These are phyloP conservation scores for Saccharata proteae DNA, from an alignment of 2,329 filamentous ascomycete species.

Conservation along the genomic window DNA sequence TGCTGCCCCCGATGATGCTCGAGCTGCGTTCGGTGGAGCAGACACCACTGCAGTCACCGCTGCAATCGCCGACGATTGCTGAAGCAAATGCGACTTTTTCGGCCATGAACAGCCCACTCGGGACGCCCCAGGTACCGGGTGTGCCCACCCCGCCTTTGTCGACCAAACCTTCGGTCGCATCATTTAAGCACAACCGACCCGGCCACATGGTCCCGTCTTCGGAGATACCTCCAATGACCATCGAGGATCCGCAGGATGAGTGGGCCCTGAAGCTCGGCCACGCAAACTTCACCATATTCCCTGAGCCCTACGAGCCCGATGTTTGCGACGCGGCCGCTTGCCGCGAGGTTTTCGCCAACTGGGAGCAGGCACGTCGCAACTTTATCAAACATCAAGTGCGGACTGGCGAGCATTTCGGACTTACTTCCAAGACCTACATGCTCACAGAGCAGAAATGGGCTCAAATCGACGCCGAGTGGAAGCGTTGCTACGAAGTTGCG, in stretches of 20 bases:
- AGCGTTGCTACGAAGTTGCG: conserved; percentile 49
- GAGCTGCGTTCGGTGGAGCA: conserved; percentile 39
- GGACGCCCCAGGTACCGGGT: conserved; percentile 35
- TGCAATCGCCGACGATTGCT: conserved; percentile 72
- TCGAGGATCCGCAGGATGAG: conserved; percentile 56
- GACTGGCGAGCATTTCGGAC: conserved; percentile 80
- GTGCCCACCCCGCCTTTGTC: conserved; percentile 62
- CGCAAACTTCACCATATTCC: conserved; percentile 82
- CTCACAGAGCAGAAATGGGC: conserved; percentile 85
- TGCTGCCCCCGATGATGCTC: conserved; percentile 71
- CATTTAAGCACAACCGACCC: conserved; percentile 44
- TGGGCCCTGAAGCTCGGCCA: conserved; percentile 83
- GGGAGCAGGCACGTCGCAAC: conserved; percentile 72
- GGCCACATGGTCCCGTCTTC: conserved; percentile 35
- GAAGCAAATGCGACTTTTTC: conserved; percentile 38
- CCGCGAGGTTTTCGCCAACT: conserved; percentile 60
- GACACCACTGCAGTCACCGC: conserved; percentile 59
- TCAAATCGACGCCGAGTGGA: conserved; percentile 65
- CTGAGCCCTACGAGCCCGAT: conserved; percentile 65
- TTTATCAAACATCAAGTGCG: conserved; percentile 83
- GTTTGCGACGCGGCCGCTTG: conserved; percentile 47
- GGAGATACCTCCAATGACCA: conserved; percentile 52
- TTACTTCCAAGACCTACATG: conserved; percentile 77
- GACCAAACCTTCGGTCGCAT: conserved; percentile 63
- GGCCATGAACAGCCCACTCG: conserved; percentile 33